Evolutionary conservation across 768 basidiomycete genomes (phyloP), one percentile per base, ranked within the genome.

Genomic region (Peribolospora kevripleyi): DNA sequence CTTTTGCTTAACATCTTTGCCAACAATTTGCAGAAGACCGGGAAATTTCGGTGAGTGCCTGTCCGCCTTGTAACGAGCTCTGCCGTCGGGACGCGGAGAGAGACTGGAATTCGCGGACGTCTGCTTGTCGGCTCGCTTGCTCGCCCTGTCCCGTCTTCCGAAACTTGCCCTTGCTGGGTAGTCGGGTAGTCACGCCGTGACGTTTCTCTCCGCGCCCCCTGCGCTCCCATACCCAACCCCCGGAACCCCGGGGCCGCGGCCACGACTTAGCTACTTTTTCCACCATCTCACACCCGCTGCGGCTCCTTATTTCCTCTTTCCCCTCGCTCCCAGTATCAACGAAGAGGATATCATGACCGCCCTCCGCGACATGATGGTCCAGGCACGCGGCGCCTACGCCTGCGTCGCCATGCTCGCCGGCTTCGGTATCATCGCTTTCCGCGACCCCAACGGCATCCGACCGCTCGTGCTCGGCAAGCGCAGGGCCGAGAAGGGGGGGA

Each of bases 321-420:
- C 7, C 25, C 25, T 25, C 25, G 25, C 25, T 25, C 25, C 40
- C 46, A 54, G 67, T 58, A 98, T 97, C 71, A 97, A 97, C 65
- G 91, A 95, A 65, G 93, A 98, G 61, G 93, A 98, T 68, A 93
- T 98, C 61, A 97, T 98, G 69, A 84, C 79, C 11, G 91, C 93
- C 41, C 79, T 95, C 54, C 75, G 82, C 9, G 82, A 82, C 6
- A 75, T 95, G 67, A 95, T 88, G 81, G 70, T 74, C 55, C 80
- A 86, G 59, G 81, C 80, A 66, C 81, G 75, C 62, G 93, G 93
- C 50, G 91, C 87, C 2, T 98, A 97, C 68, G 91, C 90, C 1
- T 95, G 90, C 65, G 82, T 88, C 8, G 86, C 84, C n/a, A 97
- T 98, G 93, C 76, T 98, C 46, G 91, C 93, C 39, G 93, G 93